Conservation (phyloP, 2,329 filamentous ascomycete species). For the Penicillium sp. region DNA sequence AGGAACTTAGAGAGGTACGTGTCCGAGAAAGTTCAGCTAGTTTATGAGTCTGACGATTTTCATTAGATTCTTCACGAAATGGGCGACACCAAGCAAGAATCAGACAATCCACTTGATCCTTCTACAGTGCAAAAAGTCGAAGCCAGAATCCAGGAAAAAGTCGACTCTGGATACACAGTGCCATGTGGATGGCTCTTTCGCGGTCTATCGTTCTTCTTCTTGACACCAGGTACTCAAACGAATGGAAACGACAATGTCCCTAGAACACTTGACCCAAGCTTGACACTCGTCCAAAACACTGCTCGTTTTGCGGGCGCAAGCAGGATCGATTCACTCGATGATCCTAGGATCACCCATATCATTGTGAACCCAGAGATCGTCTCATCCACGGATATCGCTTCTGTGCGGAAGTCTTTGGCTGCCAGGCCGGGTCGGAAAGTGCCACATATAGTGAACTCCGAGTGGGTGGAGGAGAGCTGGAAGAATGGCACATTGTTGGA, state of each 20-base stretch:
- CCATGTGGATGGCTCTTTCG: conserved; percentile 55
- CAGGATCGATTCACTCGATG: conserved; percentile 56
- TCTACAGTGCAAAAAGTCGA: conserved; percentile 61
- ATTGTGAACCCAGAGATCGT: conserved; percentile 60
- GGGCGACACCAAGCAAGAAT: conserved; percentile 25
- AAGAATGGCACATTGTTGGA: conserved; percentile 75
- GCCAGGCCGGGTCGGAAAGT: conserved; percentile 48
- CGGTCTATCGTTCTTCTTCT: conserved; percentile 51
- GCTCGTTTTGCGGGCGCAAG: conserved; percentile 72
- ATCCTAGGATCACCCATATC: conserved; percentile 71
- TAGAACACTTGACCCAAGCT: neutral
- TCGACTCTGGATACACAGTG: conserved; percentile 33
- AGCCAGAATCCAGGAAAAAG: conserved; percentile 56
- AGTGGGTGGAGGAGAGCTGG: conserved; percentile 84
- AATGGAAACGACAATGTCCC: conserved; percentile 6
- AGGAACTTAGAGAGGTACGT: conserved; percentile 62
- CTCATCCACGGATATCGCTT: conserved; percentile 46
- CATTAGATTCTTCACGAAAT: conserved; percentile 48
- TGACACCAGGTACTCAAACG: conserved; percentile 10
- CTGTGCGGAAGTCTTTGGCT: conserved; percentile 36
- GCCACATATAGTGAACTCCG: conserved; percentile 69
- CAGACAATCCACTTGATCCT: conserved; percentile 48
- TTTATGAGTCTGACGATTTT: neutral
- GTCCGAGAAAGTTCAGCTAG: neutral
- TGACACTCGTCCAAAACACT: conserved; percentile 54